Base-by-base conservation (phyloP, 331 rosid species). In the Quercus lobata region DNA sequence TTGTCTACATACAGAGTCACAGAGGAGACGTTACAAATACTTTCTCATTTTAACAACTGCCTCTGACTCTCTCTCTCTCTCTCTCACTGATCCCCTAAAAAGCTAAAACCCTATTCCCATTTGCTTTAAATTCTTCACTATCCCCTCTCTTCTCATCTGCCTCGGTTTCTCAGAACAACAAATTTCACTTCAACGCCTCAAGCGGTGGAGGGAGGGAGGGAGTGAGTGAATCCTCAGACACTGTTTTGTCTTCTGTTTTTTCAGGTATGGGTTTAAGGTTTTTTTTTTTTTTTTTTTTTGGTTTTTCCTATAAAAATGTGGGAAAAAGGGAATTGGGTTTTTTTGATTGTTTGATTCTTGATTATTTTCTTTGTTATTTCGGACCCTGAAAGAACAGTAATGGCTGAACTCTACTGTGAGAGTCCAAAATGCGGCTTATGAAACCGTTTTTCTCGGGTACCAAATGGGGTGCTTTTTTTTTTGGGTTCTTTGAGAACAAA, bases 111-210 rank as follows among this genome's bases (percentile, higher is more conserved):
- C 72, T 34, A 34, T 68, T 35, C 5, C 4, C 17, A 49, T 14
- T 10, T 6, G 25, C 25, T 8, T n/a, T 68, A 12, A 63, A 27
- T 29, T 25, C 71, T 65, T 30, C 34, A 41, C 44, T 63, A 2
- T 29, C 14, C 25, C 27, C 66, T 22, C 66, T 60, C 7, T 15
- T 25, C 16, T n/a, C 53, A 14, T 68, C 72, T 34, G 72, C 72
- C 72, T 68, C 72, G 53, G 53, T 68, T 68, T 68, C 53, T 68
- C 53, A n/a, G 72, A 68, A 68, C 53, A 41, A 41, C 27, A 68
- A 34, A 41, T 41, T 68, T 10, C 54, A 4, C 25, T 18, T 68
- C 11, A 35, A 68, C 52, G 53, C 72, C 27, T 63, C 44, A 30
- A 35, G 53, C 18, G 72, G 72, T 24, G 3, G 14, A 32, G 44